Evolutionary conservation across 1,284 basidiomycete genomes (phyloP), one percentile per base, ranked within the genome.

Genomic region (Pseudozyma flocculosa): DNA sequence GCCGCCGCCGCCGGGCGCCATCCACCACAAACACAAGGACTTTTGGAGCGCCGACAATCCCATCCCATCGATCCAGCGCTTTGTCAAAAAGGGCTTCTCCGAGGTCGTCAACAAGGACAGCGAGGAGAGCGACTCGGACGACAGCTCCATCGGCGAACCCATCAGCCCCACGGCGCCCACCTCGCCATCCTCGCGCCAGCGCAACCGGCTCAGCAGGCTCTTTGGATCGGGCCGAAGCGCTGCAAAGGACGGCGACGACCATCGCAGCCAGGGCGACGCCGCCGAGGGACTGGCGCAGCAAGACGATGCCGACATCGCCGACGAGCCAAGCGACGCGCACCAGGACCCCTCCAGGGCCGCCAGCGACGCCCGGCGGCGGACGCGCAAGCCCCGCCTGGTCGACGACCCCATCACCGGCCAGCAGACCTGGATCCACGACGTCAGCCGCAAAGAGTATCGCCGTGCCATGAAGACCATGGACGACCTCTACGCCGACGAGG

Each of bases 31-130:
- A 13, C 54, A 57, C 18, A 42, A 43, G n/a, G 67, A 70, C 43
- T 51, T 61, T 41, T 70, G 66, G 40, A 51, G 47, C 7, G 49
- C 56, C 21, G 40, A 40, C 26, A 48, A 49, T 17, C 67, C 67
- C 17, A 57, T 70, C 23, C 67, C 67, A 11, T 57, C 56, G 18
- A 52, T 70, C 19, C 62, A 70, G 45, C 32, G 67, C 2, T 70
- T 64, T 45, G 55, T 67, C 42, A 50, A 60, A 30, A 56, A 54
- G 41, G 64, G 63, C 9, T 24, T 63, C 4, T 38, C 48, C 2
- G 60, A 68, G 23, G 55, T 67, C 34, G 40, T 67, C 22, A 47
- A 57, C 2, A 60, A 54, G 45, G 13, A n/a, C 23, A 30, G 15
- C 32, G 26, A 22, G 11, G 45, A 45, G 17, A 39, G 39, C 18